These are phyloP conservation scores for Castanea sativa DNA, from an alignment of 306 rosid species.

Conservation along the genomic window DNA sequence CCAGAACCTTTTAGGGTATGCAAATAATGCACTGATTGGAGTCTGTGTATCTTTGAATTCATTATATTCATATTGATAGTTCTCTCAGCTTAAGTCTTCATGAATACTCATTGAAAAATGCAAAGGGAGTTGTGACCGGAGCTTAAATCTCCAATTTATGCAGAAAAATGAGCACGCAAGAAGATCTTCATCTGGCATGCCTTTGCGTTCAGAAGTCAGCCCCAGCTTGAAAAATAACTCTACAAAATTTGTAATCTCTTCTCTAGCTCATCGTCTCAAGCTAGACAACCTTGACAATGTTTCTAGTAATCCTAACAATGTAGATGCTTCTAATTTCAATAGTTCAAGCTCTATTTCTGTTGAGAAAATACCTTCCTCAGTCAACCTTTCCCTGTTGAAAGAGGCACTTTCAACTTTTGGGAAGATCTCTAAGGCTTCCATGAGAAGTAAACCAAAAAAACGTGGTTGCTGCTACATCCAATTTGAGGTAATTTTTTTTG, in stretches of 20 bases:
- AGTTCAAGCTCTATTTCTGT: not conserved
- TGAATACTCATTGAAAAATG: not conserved
- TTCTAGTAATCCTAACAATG: not conserved
- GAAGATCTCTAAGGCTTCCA: not conserved
- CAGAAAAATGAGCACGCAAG: not conserved
- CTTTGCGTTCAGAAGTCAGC: conserved; percentile 7
- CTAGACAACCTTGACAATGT: not conserved
- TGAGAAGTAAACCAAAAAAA: not conserved
- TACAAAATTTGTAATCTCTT: not conserved
- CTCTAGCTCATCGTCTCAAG: not conserved
- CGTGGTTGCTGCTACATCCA: not conserved
- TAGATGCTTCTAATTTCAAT: not conserved
- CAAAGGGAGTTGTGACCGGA: not conserved
- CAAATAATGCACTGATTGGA: not conserved
- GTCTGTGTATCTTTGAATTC: not conserved
- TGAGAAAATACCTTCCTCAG: conserved; percentile 3
- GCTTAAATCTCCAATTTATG: conserved; percentile 7
- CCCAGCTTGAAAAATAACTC: not conserved
- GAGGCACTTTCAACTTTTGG: conserved; percentile 1
- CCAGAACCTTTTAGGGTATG: conserved; percentile 26
- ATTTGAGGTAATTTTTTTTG: not conserved
- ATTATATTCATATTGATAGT: not conserved
- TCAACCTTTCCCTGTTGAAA: conserved; percentile 4
- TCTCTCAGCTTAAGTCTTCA: not conserved
- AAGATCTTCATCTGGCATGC: not conserved